Percentiles rank a stretch among this genome's conserved stretches.
These are phyloP conservation scores for Tuber magnatum DNA, from an alignment of 495 filamentous ascomycete genomes.

Conservation along the genomic window DNA sequence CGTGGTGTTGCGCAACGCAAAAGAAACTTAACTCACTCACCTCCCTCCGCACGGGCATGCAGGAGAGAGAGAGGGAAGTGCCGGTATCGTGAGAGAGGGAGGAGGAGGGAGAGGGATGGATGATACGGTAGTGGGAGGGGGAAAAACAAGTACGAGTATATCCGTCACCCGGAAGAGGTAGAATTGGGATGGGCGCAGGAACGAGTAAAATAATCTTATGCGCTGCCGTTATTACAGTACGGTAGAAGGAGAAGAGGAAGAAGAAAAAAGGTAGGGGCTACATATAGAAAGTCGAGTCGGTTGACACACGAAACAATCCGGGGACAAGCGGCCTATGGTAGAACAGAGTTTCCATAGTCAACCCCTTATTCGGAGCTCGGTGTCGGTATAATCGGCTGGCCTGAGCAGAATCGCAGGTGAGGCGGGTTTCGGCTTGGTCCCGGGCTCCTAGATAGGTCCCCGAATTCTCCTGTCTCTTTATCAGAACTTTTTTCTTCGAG, in stretches of 20 bases:
- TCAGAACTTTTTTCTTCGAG: too few species aligned
- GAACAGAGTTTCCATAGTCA: neutral
- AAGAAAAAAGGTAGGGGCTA: neutral
- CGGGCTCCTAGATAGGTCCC: neutral
- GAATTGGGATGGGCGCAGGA: neutral
- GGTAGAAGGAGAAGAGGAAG: neutral
- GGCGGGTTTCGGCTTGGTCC: neutral
- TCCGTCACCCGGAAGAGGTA: neutral
- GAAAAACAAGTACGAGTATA: too few species aligned
- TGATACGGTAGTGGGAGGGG: too few species aligned
- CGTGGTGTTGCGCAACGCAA: too few species aligned
- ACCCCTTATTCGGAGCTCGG: neutral
- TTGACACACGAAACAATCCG: neutral
- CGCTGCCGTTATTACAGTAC: neutral
- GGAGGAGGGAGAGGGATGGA: too few species aligned
- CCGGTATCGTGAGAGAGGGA: neutral
- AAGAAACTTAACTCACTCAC: too few species aligned
- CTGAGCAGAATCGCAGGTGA: neutral
- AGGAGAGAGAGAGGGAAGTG: neutral
- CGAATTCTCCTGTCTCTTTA: neutral
- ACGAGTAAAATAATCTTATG: neutral
- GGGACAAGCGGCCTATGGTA: neutral
- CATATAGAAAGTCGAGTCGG: neutral
- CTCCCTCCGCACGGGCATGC: too few species aligned
- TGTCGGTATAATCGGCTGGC: neutral